These are phyloP conservation scores for Yueomyces sp. DNA, from an alignment of 1,139 yeast species.

Conservation along the genomic window DNA sequence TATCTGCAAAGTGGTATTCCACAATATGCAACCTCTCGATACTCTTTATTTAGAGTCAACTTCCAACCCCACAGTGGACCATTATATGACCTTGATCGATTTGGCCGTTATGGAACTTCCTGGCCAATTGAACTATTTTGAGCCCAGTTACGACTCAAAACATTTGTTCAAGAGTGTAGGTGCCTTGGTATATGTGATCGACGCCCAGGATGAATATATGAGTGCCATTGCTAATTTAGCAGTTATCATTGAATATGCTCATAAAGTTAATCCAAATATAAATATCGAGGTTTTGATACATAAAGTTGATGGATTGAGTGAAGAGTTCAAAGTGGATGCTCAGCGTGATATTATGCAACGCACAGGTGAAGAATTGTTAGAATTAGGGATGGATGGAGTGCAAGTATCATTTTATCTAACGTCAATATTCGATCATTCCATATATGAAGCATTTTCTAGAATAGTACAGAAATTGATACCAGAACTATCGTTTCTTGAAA, in stretches of 20 bases:
- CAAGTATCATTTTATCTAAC: conserved; percentile 86
- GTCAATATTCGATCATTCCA: conserved; percentile 88
- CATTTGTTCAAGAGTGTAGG: conserved; percentile 72
- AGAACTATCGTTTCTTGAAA: conserved; percentile 80
- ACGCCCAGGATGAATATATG: conserved; percentile 87
- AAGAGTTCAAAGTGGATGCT: conserved; percentile 86
- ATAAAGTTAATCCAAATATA: conserved; percentile 71
- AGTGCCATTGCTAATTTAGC: conserved; percentile 84
- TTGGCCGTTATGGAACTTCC: conserved; percentile 92
- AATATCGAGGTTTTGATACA: conserved; percentile 89
- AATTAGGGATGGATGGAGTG: conserved; percentile 81
- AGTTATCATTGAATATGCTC: conserved; percentile 80
- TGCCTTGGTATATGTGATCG: conserved; percentile 90
- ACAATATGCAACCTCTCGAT: conserved; percentile 92
- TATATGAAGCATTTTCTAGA: conserved; percentile 88
- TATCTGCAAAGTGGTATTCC: conserved; percentile 88
- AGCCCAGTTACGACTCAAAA: conserved; percentile 71
- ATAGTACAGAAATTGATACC: conserved; percentile 85
- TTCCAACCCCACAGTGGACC: conserved; percentile 74
- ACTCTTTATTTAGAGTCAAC: conserved; percentile 86
- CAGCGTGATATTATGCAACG: conserved; percentile 95
- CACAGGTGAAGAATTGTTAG: conserved; percentile 83
- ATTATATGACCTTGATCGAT: conserved; percentile 67
- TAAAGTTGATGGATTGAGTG: conserved; percentile 88
- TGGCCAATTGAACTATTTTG: conserved; percentile 84